Evolutionary conservation across 495 filamentous ascomycete species (phyloP).

Genomic region (Astrothelium macrocarpum): DNA sequence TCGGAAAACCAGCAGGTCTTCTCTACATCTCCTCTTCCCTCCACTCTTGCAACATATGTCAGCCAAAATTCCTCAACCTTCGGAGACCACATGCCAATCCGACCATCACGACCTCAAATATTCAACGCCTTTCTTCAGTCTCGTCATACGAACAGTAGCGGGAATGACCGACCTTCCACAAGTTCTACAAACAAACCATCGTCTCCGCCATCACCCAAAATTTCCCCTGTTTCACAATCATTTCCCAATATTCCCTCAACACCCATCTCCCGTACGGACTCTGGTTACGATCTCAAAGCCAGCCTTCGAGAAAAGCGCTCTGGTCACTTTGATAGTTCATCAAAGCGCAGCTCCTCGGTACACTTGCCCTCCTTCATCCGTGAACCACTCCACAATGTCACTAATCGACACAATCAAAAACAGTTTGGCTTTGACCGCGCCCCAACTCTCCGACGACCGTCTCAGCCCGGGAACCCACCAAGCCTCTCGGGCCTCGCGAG

Average conservation of each 20-base stretch:
- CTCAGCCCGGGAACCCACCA: conserved; percentile 69
- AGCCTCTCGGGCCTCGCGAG: conserved; percentile 55
- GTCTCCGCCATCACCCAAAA: conserved; percentile 63
- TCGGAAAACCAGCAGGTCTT: conserved; percentile 78
- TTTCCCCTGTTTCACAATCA: conserved; percentile 67
- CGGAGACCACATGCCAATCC: conserved; percentile 42
- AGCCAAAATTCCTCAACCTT: conserved; percentile 82
- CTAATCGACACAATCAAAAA: conserved; percentile 15
- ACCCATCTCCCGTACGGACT: conserved; percentile 77
- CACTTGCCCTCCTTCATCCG: conserved; percentile 12
- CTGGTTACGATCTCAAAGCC: conserved; percentile 73
- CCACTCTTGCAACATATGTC: conserved; percentile 71
- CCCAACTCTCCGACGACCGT: conserved; percentile 63
- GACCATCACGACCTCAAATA: conserved; percentile 44
- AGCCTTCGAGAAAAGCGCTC: conserved; percentile 89
- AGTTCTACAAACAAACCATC: conserved; percentile 41
- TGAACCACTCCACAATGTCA: conserved; percentile 11
- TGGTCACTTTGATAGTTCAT: conserved; percentile 78
- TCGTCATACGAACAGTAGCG: conserved; percentile 52
- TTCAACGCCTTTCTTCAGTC: conserved; percentile 88
- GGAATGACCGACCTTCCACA: conserved; percentile 68
- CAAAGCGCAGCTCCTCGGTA: conserved; percentile 74
- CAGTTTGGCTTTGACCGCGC: conserved; percentile 66
- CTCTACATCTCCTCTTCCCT: conserved; percentile 55
- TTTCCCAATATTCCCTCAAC: conserved; percentile 68